A percentile compares a stretch with the other conserved stretches of the same genome.
These are phyloP conservation scores for Acanthamoeba lenticulata DNA, from an alignment of 208 protist species.

Conservation along the genomic window DNA sequence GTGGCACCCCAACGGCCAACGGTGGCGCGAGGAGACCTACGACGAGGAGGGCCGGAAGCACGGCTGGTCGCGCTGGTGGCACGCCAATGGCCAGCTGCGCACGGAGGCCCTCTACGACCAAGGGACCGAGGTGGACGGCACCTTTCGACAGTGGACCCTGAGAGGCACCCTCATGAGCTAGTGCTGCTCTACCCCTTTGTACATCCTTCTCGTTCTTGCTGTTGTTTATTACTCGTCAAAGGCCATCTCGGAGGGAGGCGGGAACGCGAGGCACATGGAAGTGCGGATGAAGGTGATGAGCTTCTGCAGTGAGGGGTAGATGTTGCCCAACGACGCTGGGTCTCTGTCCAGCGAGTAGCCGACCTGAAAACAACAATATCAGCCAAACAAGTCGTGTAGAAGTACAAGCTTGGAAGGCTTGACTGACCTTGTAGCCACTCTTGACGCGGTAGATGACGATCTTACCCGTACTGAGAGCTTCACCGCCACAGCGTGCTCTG, in stretches of 20 bases:
- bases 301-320: constrained; percentile 7
- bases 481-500: neutral
- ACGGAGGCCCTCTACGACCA: neutral
- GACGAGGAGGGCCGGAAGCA: neutral
- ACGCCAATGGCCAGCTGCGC: neutral
- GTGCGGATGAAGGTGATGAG: neutral
- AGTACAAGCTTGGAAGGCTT: too few relatives aligned
- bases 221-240: too few relatives aligned
- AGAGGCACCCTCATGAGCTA: neutral
- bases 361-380: neutral
- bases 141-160: neutral
- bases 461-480: too few relatives aligned
- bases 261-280: neutral
- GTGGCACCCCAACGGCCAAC: neutral
- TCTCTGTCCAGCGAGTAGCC: neutral
- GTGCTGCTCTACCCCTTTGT: too few relatives aligned
- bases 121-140: neutral
- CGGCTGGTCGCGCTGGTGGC: neutral
- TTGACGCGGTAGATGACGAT: neutral
- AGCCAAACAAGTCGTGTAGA: too few relatives aligned
- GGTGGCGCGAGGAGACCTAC: neutral
- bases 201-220: too few relatives aligned
- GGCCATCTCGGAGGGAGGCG: too few relatives aligned
- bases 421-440: constrained; percentile 20
- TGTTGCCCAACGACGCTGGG: neutral